Base-by-base conservation (phyloP, 441 rosid species). In the Pelargonium exstipulatum region DNA sequence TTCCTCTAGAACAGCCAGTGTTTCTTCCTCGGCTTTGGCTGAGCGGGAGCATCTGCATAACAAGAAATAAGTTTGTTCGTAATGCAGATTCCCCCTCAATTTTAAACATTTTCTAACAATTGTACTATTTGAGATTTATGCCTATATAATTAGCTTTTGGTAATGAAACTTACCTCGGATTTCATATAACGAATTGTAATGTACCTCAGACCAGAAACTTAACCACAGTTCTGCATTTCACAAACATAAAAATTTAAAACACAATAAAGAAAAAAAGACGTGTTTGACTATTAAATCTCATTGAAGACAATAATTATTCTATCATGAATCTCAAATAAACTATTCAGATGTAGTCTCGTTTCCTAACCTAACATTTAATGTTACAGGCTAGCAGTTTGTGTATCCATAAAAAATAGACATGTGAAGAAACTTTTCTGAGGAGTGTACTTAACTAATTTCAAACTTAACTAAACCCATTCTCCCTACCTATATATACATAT, bases 181-280 rank as follows among this genome's bases (percentile, higher is more conserved):
- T 58, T 86, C 96, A 65, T 91, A 91, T 55, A 91, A 83, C n/a
- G 99, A 94, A 82, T 94, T 94, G 77, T 90, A 94, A 71, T 94
- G 99, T 55, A 91, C 97, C 83, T 94, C 95, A 9, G 96, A 91
- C 99, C 97, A 94, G 83, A 94, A 94, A 77, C 99, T 94, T 73
- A 94, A 84, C 99, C 99, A 94, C 71, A 94, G 73, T 84, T 85
- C 99, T 94, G 95, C 88, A 83, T 64, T 62, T 73, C 71, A 67
- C 9, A 65, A 48, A 45, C 57, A 45, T 4, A 51, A 29, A 14
- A 51, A 2, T 49, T 53, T 9, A 14, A 17, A 4, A n/a, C 0
- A 9, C 6, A 26, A 32, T 4, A 78, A 75, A 22, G 26, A 14
- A 22, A 6, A 64, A 51, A 69, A 70, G 62, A 35, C 63, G 17